Base-by-base conservation (phyloP, 1,284 basidiomycete species). In the Leccinum fallax region DNA sequence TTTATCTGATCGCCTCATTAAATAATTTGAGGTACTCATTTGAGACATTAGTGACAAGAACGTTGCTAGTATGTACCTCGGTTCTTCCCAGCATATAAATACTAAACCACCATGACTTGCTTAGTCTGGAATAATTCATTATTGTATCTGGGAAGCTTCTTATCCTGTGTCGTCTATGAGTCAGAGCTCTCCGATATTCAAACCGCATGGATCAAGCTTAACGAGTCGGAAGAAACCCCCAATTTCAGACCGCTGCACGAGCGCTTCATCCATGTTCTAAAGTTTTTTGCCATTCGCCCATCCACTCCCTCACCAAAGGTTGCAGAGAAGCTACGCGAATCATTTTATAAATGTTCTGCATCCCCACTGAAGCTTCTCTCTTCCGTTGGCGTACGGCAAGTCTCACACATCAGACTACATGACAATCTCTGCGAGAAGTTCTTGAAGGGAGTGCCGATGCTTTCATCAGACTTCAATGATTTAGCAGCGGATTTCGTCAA, bases 231-330 rank as follows among this genome's bases (percentile, higher is more conserved):
- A 53, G 13, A 34, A 70, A 80, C 76, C 73, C n/a, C 11, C 11
- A 13, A 13, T 48, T 13, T 48, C 93, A 8, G 80, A 7, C 7
- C 2, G 5, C 43, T 46, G 10, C 19, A 77, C 13, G 75, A 76
- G 21, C 82, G 86, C n/a, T 90, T 88, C 6, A 77, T 95, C 16
- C 95, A 98, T 68, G 84, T 89, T 2, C 82, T 98, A 63, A 88
- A 87, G 64, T 94, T 97, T 79, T 95, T 97, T 81, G 89, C 89
- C 1, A 95, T 94, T 74, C 82, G 88, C 61, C 78, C 82, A 2
- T 95, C 95, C 0, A 94, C 94, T 0, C 96, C 97, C 0, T 94
- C 93, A 0, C 72, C 85, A 0, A 84, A 91, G 49, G 92, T 98
- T 13, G 88, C 91, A 0, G 76, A 78, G 15, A 75, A 87, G n/a